Percentiles rank a stretch among this genome's conserved stretches.
phyloP scores from a whole-genome alignment of 805 yeast genomes.

The Ogataea haglerorum region DNA sequence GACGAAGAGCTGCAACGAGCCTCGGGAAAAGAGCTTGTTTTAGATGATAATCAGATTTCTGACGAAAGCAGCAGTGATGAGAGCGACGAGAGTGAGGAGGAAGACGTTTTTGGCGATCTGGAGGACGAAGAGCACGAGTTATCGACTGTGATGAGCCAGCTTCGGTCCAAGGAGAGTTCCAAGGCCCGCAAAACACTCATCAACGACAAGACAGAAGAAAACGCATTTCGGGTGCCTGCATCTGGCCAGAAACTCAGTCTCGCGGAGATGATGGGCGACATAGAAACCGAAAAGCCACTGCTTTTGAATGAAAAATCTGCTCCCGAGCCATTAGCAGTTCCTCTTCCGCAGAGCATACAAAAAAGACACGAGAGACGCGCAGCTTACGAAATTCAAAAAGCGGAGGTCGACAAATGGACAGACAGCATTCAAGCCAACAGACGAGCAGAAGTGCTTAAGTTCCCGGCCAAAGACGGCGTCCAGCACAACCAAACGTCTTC shows the following conservation, averaged over 20 bases:
- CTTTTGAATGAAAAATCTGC: slow-evolving; percentile 29
- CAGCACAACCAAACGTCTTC: slow-evolving; percentile 50
- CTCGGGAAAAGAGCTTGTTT: slow-evolving; percentile 19
- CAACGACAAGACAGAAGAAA: slow-evolving; percentile 55
- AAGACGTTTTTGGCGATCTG: slow-evolving; percentile 28
- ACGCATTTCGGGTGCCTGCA: slow-evolving; percentile 66
- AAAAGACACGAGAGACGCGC: slow-evolving; percentile 82
- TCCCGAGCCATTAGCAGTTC: slow-evolving; percentile 60
- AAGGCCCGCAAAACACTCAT: slow-evolving; percentile 46
- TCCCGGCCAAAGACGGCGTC: slow-evolving; percentile 55
- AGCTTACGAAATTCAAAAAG: slow-evolving; percentile 85
- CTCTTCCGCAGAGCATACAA: slow-evolving; percentile 83
- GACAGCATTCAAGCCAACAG: slow-evolving; percentile 77
- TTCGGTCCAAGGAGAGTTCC: slow-evolving; percentile 10
- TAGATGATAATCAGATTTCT: slow-evolving; percentile 29
- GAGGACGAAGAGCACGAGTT: slow-evolving; percentile 42
- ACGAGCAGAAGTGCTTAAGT: slow-evolving; percentile 78
- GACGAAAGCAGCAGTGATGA: slow-evolving; percentile 27
- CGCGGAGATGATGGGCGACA: slow-evolving; percentile 71
- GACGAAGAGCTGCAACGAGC: slow-evolving; percentile 42
- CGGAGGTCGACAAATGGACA: slow-evolving; percentile 85
- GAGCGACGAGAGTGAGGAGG: slow-evolving; percentile 26
- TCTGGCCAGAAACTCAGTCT: slow-evolving; percentile 57
- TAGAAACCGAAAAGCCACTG: slow-evolving; percentile 49
- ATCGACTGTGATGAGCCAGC: slow-evolving; percentile 35